Evolutionary conservation across 2,329 filamentous ascomycete genomes (phyloP), one percentile per base, ranked within the genome.

Genomic region (Colletotrichum coccodes): DNA sequence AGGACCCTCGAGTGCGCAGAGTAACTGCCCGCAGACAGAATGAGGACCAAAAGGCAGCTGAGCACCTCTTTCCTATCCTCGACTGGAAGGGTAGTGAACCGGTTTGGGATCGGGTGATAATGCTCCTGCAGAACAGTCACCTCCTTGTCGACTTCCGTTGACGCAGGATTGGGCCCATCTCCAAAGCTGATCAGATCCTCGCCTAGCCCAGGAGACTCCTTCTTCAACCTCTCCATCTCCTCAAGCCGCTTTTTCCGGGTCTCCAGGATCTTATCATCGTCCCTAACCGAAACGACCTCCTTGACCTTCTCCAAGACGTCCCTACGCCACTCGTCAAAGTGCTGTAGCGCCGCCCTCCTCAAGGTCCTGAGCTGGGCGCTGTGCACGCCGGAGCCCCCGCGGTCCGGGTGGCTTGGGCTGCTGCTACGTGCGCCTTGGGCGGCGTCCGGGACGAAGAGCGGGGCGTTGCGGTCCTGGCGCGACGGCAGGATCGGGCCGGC

Each of bases 241-340:
- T 84, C 82, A 18, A 77, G 78, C 47, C 84, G 83, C 73, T 80
- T 81, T 59, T 80, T 79, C 26, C 86, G 81, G 71, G 85, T 84
- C 16, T 80, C 82, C 49, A 81, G 73, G 56, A 86, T 83, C 74
- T 83, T 83, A 68, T 78, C 78, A 38, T 83, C 83, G 62, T 87
- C 85, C 12, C 84, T 79, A 3, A 83, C 80, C 14, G 87, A 83
- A 14, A 90, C 80, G 4, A 94, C 87, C 72, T 95, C 91, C 54
- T 89, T 90, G 1, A 97, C 84, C 50, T 91, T 88, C 21, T 85
- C 81, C n/a, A 94, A 83, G 1, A 95, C 90, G 36, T 89, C 86
- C 30, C 89, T 86, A 67, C 90, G 85, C 95, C 94, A 97, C n/a
- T 90, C 87, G 71, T 94, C 90, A 74, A 95, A 93, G 74, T 93